These are phyloP conservation scores for Euphorbia corollata DNA, from an alignment of 441 rosid species.

Conservation along the genomic window DNA sequence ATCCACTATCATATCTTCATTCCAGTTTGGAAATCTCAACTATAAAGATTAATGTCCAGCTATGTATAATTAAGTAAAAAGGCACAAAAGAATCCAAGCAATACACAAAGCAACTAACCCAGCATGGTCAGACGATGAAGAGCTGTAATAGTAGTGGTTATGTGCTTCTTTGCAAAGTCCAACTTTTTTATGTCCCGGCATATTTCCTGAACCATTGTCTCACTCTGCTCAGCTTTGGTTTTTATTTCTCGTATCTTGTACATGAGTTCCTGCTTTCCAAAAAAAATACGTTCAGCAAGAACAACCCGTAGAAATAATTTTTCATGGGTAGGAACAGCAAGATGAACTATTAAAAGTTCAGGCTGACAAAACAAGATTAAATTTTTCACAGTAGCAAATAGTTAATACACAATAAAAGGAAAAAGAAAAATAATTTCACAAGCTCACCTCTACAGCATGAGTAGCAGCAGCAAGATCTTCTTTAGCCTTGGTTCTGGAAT, in stretches of 20 bases:
- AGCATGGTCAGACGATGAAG: constrained; percentile 99
- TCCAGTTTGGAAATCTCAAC: constrained; percentile 6
- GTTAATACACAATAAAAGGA: background rate
- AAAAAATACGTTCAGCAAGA: constrained; percentile 14
- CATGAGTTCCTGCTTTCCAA: constrained; percentile 67
- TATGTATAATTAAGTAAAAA: background rate
- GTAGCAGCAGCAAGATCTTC: constrained; percentile 99
- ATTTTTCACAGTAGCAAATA: constrained; percentile 1
- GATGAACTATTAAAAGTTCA: background rate
- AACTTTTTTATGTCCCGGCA: constrained; percentile 98
- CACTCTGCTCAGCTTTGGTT: constrained; percentile 98
- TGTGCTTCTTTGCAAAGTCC: constrained; percentile 99
- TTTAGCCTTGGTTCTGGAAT: constrained; percentile 94
- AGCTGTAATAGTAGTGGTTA: constrained; percentile 96
- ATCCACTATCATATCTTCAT: background rate
- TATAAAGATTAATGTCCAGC: background rate
- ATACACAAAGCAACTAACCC: constrained; percentile 42
- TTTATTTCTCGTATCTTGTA: constrained; percentile 91
- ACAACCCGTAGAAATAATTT: background rate
- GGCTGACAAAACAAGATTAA: constrained; percentile 4
- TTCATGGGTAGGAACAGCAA: background rate
- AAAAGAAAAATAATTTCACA: constrained; percentile 4
- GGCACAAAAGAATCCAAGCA: background rate
- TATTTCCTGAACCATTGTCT: constrained; percentile 98
- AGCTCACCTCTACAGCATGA: constrained; percentile 76